Conservation (phyloP, 352 stramenopile species). For the Pythium chondricola region DNA sequence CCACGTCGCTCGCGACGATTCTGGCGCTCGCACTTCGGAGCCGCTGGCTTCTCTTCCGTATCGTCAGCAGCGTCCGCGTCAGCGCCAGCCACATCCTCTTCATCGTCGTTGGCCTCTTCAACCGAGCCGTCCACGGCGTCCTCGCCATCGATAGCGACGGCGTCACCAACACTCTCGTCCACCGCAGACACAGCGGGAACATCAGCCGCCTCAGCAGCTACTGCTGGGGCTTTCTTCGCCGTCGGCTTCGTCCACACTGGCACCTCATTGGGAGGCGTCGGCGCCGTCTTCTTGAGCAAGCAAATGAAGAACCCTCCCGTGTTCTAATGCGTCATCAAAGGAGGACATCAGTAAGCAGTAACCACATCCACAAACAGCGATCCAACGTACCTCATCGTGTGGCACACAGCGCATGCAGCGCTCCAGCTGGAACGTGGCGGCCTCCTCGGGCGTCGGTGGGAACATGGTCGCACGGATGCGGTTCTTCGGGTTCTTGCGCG, state of each 20-base stretch:
- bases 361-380: too few relatives aligned
- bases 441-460: constrained; percentile 78
- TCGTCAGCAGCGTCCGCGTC: constrained; percentile 9
- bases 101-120: constrained; percentile 7
- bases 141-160: constrained; percentile 8
- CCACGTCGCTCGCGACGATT: constrained; percentile 39
- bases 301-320: constrained; percentile 99
- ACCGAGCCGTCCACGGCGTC: neutral
- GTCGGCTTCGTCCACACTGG: neutral
- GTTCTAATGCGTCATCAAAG: constrained; percentile 49
- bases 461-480: constrained; percentile 85
- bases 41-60: neutral
- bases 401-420: constrained; percentile 96
- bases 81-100: constrained; percentile 9
- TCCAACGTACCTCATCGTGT: constrained; percentile 87
- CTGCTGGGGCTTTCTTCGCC: neutral
- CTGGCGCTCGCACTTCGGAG: constrained; percentile 3
- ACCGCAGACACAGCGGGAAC: constrained; percentile 1
- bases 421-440: constrained; percentile 78
- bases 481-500: constrained; percentile 78
- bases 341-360: too few relatives aligned
- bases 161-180: constrained; percentile 13
- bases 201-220: neutral
- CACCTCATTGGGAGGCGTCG: constrained; percentile 36
- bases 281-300: constrained; percentile 90